A percentile compares a stretch with the other conserved stretches of the same genome.
Evolutionary conservation across 208 protist species (phyloP).

Genomic region (Strigomonas culicis): DNA sequence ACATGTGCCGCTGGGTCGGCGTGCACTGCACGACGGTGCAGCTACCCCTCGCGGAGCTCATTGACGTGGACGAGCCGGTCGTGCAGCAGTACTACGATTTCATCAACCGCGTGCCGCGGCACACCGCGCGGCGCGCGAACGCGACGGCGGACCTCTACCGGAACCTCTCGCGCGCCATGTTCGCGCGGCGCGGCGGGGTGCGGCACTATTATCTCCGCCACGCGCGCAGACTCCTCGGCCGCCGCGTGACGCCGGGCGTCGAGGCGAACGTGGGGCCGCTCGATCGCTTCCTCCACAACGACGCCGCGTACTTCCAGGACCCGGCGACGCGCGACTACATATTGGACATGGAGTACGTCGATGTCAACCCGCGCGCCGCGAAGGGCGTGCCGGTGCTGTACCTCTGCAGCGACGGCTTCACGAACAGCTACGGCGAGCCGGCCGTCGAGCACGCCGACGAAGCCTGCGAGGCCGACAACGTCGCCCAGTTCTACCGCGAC

Average conservation of each 20-base stretch:
- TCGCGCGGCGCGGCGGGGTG: too few species aligned
- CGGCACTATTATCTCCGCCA: too few species aligned
- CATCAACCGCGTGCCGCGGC: conserved; percentile 10
- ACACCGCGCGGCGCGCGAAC: background rate
- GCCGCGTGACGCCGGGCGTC: too few species aligned
- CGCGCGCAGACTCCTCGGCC: too few species aligned
- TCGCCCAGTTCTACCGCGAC: background rate
- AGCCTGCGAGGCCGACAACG: background rate
- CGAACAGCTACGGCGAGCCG: background rate
- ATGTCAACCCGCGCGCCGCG: conserved; percentile 25
- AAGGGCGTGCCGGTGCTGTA: conserved; percentile 12
- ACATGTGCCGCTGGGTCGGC: conserved; percentile 47
- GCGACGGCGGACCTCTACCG: background rate
- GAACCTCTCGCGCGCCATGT: too few species aligned
- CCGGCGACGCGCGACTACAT: too few species aligned
- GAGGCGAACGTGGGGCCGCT: too few species aligned
- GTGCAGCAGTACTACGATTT: conserved; percentile 22
- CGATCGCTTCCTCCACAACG: too few species aligned
- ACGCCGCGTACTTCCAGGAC: too few species aligned
- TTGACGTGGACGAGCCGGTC: conserved; percentile 33
- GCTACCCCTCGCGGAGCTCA: conserved; percentile 32
- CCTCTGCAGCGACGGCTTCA: background rate
- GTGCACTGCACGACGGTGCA: conserved; percentile 31
- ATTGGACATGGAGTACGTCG: conserved; percentile 18
- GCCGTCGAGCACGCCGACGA: background rate